Conservation (phyloP, 148 eudicot genomes). For the Arctostaphylos glauca region DNA sequence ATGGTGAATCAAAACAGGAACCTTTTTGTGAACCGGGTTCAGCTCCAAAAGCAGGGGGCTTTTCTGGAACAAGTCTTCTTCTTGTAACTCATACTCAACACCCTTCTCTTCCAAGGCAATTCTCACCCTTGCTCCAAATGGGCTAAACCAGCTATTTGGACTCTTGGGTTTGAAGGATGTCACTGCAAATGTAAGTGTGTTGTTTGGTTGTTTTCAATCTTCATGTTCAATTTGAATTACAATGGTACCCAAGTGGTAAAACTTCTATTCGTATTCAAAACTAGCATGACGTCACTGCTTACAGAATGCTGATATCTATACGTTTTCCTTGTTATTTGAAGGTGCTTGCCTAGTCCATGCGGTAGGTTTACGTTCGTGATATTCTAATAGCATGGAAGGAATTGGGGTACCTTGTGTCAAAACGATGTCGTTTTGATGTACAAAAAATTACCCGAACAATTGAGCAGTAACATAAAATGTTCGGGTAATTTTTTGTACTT, state of each 20-base stretch:
- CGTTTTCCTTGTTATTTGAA: no score
- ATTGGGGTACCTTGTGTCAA: no score
- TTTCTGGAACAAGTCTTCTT: conserved; percentile 26
- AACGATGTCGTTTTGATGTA: no score
- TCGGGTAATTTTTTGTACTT: no score
- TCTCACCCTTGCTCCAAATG: conserved; percentile 27
- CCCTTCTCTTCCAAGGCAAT: conserved; percentile 32
- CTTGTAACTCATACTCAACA: conserved; percentile 13
- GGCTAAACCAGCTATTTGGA: conserved; percentile 21
- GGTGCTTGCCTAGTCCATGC: no score
- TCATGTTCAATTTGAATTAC: background rate
- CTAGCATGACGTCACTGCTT: background rate
- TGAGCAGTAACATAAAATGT: no score
- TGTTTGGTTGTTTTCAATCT: background rate
- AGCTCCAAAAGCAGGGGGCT: conserved; percentile 14
- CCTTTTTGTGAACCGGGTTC: conserved; percentile 32
- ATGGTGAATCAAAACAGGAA: conserved; percentile 29
- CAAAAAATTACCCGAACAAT: no score
- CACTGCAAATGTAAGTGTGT: background rate
- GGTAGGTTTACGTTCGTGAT: no score
- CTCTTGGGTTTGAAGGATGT: background rate
- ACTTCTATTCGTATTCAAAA: background rate
- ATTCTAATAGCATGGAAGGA: no score
- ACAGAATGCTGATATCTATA: background rate
- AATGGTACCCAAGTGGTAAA: background rate